phyloP scores from a whole-genome alignment of 2,329 filamentous ascomycete species.

The Talaromyces sp. region DNA sequence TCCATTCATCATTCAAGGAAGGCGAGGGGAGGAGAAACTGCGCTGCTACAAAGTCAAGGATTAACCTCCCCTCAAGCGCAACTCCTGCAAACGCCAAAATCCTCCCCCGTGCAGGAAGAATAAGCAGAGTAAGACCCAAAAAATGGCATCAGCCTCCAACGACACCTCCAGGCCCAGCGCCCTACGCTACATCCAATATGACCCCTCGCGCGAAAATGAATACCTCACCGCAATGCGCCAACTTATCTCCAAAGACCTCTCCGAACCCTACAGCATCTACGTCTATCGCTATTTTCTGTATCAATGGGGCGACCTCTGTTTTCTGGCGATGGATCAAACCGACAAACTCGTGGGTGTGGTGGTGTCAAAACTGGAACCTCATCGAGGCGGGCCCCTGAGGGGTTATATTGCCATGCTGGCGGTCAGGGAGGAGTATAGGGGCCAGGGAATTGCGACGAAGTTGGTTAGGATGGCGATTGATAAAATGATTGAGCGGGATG shows the following conservation, averaged over 20 bases:
- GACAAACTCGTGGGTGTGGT: constrained; percentile 77
- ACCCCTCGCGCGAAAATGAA: constrained; percentile 56
- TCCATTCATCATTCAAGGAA: not conserved
- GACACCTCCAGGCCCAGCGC: constrained; percentile 36
- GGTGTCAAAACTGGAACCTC: constrained; percentile 88
- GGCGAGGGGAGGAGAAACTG: not conserved
- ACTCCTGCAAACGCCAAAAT: not conserved
- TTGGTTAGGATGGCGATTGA: constrained; percentile 89
- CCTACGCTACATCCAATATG: constrained; percentile 58
- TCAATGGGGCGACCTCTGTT: constrained; percentile 97
- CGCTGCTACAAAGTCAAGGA: not conserved
- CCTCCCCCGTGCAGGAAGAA: too few species aligned
- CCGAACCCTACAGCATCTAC: constrained; percentile 98
- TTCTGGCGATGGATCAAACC: constrained; percentile 63
- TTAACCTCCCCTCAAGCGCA: constrained; percentile 1
- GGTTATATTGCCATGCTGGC: constrained; percentile 99
- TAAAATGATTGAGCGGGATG: constrained; percentile 76
- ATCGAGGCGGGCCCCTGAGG: constrained; percentile 78
- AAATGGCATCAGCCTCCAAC: constrained; percentile 14
- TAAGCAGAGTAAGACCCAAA: not conserved
- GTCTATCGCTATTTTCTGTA: constrained; percentile 98
- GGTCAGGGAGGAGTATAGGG: constrained; percentile 75
- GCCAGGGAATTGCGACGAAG: constrained; percentile 80
- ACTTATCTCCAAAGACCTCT: constrained; percentile 92
- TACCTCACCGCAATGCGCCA: constrained; percentile 85